Base-by-base conservation (phyloP, 2,329 filamentous ascomycete genomes). In the Epicoccum nigrum region DNA sequence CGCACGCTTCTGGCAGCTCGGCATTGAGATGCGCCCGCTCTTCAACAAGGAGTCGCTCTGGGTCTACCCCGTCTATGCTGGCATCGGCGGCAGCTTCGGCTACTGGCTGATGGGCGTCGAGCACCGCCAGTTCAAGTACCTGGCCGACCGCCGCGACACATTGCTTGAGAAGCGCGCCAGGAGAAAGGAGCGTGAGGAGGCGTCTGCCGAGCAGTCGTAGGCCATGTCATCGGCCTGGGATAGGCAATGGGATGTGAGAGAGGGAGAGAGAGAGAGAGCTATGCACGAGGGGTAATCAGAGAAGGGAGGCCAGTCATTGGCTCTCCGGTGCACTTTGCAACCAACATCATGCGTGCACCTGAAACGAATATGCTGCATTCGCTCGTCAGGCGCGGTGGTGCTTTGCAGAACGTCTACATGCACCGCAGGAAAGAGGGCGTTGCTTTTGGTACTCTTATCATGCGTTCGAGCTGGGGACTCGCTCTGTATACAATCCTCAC, bases 31-130 rank as follows among this genome's bases (percentile, higher is more conserved):
- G 92, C 91, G 92, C 58, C 94, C 93, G 44, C 87, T 97, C 76
- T 90, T 97, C 83, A 87, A 88, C 78, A 85, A 83, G 70, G 82
- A 88, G 72, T 89, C 88, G 47, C 85, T 96, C 69, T 95, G 91
- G 89, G 91, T 86, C 43, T 99, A 96, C 80, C 94, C 94, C 47
- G 78, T 93, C 65, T 99, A 94, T 77, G 92, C 87, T 52, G 84
- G 84, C 64, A 85, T 91, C 58, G 92, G 92, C 65, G 92, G 87
- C 65, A 90, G 88, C 77, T 97, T 97, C 78, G 94, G 94, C 64
- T 97, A 97, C 82, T 99, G 93, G 92, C 81, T 99, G 65, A 87
- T 92, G 79, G 90, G 90, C 58, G 90, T 97, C 49, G 91, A 97
- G 75, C 80, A 90, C 69, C 83, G 86, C 72, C 93, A 97, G 77